phyloP scores from a whole-genome alignment of 306 rosid species.

The Citrullus colocynthis region DNA sequence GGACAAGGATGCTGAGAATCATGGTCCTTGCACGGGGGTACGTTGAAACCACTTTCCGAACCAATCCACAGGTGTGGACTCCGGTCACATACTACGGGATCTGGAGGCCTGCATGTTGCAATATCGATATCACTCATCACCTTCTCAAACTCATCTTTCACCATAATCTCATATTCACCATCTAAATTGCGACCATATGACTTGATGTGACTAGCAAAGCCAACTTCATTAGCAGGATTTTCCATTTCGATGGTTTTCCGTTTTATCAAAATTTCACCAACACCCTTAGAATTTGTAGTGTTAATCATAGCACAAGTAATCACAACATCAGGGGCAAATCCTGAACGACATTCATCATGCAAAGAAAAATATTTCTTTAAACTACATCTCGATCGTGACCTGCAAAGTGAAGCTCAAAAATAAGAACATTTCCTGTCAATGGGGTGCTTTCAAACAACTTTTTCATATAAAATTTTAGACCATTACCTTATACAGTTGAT shows the following conservation, averaged over 20 bases:
- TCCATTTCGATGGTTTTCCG: neutral
- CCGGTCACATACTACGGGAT: conserved; percentile 24
- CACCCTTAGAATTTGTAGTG: too few species aligned
- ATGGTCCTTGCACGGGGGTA: conserved; percentile 28
- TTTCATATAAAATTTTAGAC: conserved; percentile 10
- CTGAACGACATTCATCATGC: conserved; percentile 9
- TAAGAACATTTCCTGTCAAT: conserved; percentile 16
- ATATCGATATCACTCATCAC: neutral
- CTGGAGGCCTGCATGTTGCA: conserved; percentile 22
- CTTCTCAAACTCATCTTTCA: conserved; percentile 23
- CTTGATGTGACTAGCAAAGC: neutral
- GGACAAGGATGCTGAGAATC: conserved; percentile 36
- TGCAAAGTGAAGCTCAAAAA: conserved; percentile 13
- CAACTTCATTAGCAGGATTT: neutral
- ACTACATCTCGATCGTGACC: conserved; percentile 21
- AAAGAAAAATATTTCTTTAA: conserved; percentile 20
- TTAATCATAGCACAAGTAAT: conserved; percentile 20
- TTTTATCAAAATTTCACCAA: conserved; percentile 16
- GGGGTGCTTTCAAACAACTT: conserved; percentile 4
- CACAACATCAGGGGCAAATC: neutral
- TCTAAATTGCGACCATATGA: conserved; percentile 24
- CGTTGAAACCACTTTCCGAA: conserved; percentile 41
- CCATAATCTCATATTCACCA: conserved; percentile 23
- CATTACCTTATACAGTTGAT: neutral
- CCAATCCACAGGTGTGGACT: conserved; percentile 21